Conservation (phyloP, 1,284 basidiomycete genomes). For the Moesziomyces sp. region DNA sequence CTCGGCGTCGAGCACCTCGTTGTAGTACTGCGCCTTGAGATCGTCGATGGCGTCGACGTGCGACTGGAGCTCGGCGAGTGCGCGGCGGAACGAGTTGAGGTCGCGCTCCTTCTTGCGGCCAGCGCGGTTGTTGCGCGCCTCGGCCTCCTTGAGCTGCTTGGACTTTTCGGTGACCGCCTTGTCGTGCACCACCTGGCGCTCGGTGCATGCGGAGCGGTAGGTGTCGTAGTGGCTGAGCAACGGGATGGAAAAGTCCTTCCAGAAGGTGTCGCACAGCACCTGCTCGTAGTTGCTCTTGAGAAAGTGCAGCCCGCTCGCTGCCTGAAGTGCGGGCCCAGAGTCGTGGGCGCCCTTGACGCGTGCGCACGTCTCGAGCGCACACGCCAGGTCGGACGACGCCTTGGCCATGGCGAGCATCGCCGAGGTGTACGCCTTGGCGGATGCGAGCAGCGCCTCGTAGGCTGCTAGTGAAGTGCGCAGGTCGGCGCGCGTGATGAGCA, state of each 20-base stretch:
- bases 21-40: conserved; percentile 81
- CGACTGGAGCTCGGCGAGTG: conserved; percentile 76
- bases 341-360: conserved; percentile 64
- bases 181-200: conserved; percentile 64
- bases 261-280: conserved; percentile 85
- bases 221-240: conserved; percentile 83
- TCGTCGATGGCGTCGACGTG: conserved; percentile 89
- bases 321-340: conserved; percentile 57
- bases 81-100: conserved; percentile 58
- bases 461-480: conserved; percentile 80
- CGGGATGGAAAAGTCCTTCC: conserved; percentile 89
- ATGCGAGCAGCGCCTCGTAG: conserved; percentile 84
- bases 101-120: conserved; percentile 77
- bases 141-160: conserved; percentile 85
- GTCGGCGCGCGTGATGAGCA: conserved; percentile 83
- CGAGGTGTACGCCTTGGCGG: conserved; percentile 83
- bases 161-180: conserved; percentile 77
- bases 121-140: conserved; percentile 82
- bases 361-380: conserved; percentile 70
- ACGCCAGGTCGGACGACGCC: conserved; percentile 85
- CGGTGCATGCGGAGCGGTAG: conserved; percentile 78
- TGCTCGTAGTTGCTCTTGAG: conserved; percentile 93
- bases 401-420: conserved; percentile 84
- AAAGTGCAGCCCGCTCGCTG: conserved; percentile 79
- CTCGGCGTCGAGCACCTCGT: conserved; percentile 88